A percentile compares a stretch with the other conserved stretches of the same genome.
These are phyloP conservation scores for Scedosporium boydii DNA, from an alignment of 2,329 filamentous ascomycete genomes.

Conservation along the genomic window DNA sequence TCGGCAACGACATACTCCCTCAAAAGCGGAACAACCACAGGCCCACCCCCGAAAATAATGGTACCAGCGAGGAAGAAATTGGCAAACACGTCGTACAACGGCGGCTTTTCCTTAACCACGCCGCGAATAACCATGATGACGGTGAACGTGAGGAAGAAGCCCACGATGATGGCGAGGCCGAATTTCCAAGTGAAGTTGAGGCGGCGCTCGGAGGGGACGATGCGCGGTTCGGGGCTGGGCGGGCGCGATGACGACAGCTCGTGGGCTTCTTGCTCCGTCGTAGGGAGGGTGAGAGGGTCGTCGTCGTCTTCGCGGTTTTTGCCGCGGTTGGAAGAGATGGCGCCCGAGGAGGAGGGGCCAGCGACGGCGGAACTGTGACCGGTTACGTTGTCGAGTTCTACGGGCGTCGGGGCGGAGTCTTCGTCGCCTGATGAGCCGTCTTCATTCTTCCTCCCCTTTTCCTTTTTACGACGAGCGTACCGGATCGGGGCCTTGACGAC, in stretches of 20 bases:
- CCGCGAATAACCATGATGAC: conserved; percentile 41
- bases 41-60: conserved; percentile 55
- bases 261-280: conserved; percentile 1
- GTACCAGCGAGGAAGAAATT: conserved; percentile 69
- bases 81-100: conserved; percentile 53
- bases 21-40: conserved; percentile 55
- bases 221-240: conserved; percentile 13
- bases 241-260: not conserved
- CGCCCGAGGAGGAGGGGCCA: not conserved
- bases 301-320: conserved; percentile 7
- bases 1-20: conserved; percentile 55
- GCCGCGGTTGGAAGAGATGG: conserved; percentile 5
- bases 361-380: not conserved
- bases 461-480: not conserved
- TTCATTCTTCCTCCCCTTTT: not conserved
- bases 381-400: not conserved
- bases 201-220: conserved; percentile 21
- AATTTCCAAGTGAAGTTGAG: conserved; percentile 35
- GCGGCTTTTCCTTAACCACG: conserved; percentile 27
- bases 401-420: not conserved
- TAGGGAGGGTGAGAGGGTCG: conserved; percentile 1
- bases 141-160: conserved; percentile 49
- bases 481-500: not conserved
- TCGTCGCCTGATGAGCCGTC: not conserved
- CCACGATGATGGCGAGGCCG: conserved; percentile 29